These are phyloP conservation scores for Fusarium fracticaudum DNA, from an alignment of 2,329 filamentous ascomycete genomes.

Conservation along the genomic window DNA sequence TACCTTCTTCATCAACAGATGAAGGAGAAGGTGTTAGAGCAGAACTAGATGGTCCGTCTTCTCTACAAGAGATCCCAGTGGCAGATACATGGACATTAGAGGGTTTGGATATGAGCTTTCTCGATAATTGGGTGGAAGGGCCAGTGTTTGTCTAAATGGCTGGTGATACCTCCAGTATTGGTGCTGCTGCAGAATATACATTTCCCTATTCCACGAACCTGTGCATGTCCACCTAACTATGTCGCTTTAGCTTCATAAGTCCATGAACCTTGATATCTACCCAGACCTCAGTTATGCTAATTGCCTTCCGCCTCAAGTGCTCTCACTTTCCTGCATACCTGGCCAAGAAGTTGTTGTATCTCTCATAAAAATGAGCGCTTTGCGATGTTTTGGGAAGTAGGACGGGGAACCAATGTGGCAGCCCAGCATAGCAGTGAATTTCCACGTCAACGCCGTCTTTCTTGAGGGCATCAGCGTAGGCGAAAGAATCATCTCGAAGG, in stretches of 20 bases:
- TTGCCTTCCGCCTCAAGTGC: not conserved
- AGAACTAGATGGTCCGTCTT: not conserved
- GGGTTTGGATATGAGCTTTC: conserved; percentile 10
- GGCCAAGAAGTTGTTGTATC: conserved; percentile 9
- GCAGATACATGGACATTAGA: conserved; percentile 1
- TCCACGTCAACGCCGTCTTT: conserved; percentile 23
- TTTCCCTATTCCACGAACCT: not conserved
- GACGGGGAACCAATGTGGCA: conserved; percentile 38
- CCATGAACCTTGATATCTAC: not conserved
- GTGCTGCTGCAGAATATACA: not conserved
- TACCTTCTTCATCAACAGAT: not conserved
- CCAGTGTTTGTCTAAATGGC: not conserved
- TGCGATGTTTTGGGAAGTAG: not conserved
- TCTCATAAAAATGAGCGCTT: conserved; percentile 3
- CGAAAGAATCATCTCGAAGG: conserved; percentile 34
- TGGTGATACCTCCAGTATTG: too few species aligned
- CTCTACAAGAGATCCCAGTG: not conserved
- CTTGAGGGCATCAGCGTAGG: conserved; percentile 31
- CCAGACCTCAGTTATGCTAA: too few species aligned
- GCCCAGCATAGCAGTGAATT: conserved; percentile 25
- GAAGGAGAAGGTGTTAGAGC: too few species aligned
- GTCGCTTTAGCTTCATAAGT: not conserved
- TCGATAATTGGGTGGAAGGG: conserved; percentile 3
- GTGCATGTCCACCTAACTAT: not conserved
- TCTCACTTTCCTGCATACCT: not conserved